A percentile compares a stretch with the other conserved stretches of the same genome.
Conservation (phyloP, 805 yeast species). For the Jamesozyma spencerorum region DNA sequence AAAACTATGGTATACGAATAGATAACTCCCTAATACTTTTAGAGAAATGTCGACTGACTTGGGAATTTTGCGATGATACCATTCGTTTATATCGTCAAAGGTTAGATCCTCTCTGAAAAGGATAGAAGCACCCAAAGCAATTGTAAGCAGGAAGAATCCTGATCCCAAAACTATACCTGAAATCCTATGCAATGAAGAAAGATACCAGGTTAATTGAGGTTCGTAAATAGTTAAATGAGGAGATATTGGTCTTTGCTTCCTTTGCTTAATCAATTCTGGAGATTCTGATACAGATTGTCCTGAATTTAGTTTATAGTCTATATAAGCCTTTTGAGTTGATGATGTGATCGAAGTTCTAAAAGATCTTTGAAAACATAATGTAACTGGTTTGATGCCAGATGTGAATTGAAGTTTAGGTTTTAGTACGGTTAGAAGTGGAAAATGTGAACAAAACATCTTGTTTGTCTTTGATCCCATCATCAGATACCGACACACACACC, state of each 20-base stretch:
- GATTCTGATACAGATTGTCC: background rate
- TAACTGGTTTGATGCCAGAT: background rate
- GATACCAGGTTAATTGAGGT: conserved; percentile 77
- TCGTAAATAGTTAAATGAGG: conserved; percentile 87
- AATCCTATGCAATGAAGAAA: conserved; percentile 79
- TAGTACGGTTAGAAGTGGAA: too few species aligned
- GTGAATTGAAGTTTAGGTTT: too few species aligned
- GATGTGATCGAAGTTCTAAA: too few species aligned
- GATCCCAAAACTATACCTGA: conserved; percentile 78
- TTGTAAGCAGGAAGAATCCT: conserved; percentile 68
- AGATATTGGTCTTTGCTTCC: conserved; percentile 79
- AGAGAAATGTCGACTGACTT: conserved; percentile 46
- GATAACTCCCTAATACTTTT: conserved; percentile 65
- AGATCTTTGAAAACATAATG: too few species aligned
- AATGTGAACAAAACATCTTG: too few species aligned
- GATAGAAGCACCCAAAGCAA: conserved; percentile 63
- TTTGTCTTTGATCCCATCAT: too few species aligned
- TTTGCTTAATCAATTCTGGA: conserved; percentile 56
- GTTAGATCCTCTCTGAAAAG: conserved; percentile 31
- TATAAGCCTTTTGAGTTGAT: background rate
- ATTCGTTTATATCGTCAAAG: conserved; percentile 28
- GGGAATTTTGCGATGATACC: conserved; percentile 53
- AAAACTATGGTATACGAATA: conserved; percentile 76
- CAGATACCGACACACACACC: too few species aligned
- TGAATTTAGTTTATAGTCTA: background rate